Conservation (phyloP, 768 basidiomycete species). For the Lepiota venenata region DNA sequence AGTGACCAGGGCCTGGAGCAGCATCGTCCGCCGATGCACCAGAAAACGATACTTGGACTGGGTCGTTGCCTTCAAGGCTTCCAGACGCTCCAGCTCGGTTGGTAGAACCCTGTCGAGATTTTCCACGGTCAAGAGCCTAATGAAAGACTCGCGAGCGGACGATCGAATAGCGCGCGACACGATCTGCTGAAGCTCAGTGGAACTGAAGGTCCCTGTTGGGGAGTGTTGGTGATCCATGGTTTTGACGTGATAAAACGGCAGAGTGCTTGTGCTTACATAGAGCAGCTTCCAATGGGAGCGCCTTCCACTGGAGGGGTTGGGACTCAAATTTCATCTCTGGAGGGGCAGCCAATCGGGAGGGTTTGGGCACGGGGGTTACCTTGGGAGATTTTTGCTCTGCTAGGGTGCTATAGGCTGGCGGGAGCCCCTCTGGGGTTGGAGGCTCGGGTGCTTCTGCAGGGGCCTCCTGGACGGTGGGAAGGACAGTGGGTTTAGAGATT, state of each 20-base stretch:
- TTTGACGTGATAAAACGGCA: background rate
- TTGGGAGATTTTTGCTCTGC: constrained; percentile 8
- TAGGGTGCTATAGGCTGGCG: constrained; percentile 9
- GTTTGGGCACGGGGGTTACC: constrained; percentile 13
- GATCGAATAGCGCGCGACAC: constrained; percentile 70
- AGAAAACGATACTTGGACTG: constrained; percentile 70
- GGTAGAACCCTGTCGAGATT: constrained; percentile 58
- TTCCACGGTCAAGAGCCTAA: constrained; percentile 64
- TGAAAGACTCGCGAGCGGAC: constrained; percentile 65
- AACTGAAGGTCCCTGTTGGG: constrained; percentile 52
- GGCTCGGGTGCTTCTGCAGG: background rate
- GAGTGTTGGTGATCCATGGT: constrained; percentile 10
- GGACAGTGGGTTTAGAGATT: background rate
- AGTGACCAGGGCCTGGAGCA: constrained; percentile 66
- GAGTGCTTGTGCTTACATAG: constrained; percentile 38
- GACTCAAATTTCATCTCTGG: constrained; percentile 55
- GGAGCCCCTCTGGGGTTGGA: constrained; percentile 3
- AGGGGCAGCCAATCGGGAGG: constrained; percentile 41
- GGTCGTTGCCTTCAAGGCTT: constrained; percentile 44
- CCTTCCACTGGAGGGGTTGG: constrained; percentile 59
- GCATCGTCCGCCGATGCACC: constrained; percentile 62
- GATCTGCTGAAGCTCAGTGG: constrained; percentile 61
- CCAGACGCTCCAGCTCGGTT: constrained; percentile 56
- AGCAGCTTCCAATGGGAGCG: constrained; percentile 67
- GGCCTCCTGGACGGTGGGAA: constrained; percentile 7